Conservation (phyloP, 345 rosid species). For the Brassica rapa region DNA sequence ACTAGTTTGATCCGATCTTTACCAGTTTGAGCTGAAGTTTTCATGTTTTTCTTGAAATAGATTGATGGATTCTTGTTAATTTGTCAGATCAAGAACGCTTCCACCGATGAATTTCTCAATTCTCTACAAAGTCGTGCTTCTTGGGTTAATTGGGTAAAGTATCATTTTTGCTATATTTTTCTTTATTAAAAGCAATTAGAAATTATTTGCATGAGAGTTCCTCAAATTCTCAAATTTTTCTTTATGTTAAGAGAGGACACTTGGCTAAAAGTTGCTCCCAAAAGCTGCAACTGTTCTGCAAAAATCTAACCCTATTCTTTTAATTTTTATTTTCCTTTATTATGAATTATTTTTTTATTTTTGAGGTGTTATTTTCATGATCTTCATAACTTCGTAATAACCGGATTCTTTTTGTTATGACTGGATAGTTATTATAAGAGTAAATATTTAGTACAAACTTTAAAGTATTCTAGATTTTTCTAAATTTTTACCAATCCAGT, state of each 20-base stretch:
- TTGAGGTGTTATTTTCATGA: background rate
- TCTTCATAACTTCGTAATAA: background rate
- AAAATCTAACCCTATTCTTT: slow-evolving; percentile 4
- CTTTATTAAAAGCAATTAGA: background rate
- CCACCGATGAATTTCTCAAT: slow-evolving; percentile 69
- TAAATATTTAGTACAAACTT: no score
- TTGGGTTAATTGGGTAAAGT: slow-evolving; percentile 78
- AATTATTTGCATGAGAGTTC: slow-evolving; percentile 11
- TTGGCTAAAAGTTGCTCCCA: slow-evolving; percentile 31
- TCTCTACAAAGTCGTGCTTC: slow-evolving; percentile 67
- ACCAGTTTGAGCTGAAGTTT: background rate
- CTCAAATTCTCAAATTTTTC: slow-evolving; percentile 1
- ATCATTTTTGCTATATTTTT: background rate
- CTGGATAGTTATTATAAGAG: no score
- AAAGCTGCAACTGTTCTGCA: slow-evolving; percentile 36
- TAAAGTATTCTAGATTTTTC: no score
- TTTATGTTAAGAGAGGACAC: slow-evolving; percentile 18
- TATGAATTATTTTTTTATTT: background rate
- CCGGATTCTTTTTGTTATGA: background rate
- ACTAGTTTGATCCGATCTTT: background rate
- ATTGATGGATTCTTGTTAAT: slow-evolving; percentile 9
- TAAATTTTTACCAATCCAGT: no score
- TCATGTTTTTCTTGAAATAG: background rate
- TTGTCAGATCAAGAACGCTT: slow-evolving; percentile 69
- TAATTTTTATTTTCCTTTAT: background rate